phyloP scores from a whole-genome alignment of 2,329 filamentous ascomycete species.

The Diaporthe eres region DNA sequence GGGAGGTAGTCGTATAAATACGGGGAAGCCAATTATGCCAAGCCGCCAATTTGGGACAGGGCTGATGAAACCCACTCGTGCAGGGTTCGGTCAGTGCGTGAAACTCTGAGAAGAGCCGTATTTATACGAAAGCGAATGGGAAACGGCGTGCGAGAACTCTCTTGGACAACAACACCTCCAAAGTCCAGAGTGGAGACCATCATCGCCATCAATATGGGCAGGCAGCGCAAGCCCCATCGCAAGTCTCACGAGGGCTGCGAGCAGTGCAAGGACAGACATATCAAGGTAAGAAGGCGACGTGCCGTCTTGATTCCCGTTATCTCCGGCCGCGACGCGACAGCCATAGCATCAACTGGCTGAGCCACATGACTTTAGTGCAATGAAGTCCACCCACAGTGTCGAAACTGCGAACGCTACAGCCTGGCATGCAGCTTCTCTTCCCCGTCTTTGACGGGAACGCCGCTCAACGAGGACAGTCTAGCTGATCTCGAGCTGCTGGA shows the following conservation, averaged over 20 bases:
- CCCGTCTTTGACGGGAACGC: background rate
- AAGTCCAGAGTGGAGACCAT: background rate
- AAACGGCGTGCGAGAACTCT: background rate
- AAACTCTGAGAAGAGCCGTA: background rate
- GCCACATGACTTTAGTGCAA: background rate
- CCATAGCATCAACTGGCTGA: background rate
- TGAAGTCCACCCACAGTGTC: conserved; percentile 3
- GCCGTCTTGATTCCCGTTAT: background rate
- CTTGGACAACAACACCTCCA: background rate
- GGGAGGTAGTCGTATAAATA: conserved; percentile 7
- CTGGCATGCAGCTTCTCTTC: conserved; percentile 13
- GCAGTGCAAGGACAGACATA: conserved; percentile 10
- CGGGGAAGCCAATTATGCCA: background rate
- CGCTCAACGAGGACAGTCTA: conserved; percentile 13
- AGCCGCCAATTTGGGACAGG: background rate
- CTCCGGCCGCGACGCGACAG: background rate
- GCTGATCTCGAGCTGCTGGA: conserved; percentile 9
- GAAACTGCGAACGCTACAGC: conserved; percentile 12
- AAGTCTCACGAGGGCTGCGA: conserved; percentile 12
- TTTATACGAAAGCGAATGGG: conserved; percentile 14
- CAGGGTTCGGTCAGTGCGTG: background rate
- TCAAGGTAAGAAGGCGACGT: conserved; percentile 4
- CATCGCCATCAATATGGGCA: background rate
- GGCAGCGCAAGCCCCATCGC: background rate
- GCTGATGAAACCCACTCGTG: background rate